Conservation (phyloP, 306 rosid genomes). For the Cucumis hystrix region DNA sequence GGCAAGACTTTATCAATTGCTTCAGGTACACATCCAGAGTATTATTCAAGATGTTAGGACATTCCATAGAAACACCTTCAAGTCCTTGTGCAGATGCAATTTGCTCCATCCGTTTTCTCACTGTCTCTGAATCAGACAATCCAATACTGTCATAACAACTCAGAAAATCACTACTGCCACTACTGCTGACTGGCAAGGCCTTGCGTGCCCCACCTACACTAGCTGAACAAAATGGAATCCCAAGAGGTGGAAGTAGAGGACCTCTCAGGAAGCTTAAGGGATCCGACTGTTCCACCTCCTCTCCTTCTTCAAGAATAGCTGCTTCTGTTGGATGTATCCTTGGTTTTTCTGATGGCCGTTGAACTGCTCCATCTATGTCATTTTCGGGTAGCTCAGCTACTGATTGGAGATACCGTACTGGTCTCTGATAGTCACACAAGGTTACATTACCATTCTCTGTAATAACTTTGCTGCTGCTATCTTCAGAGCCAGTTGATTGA, state of each 20-base stretch:
- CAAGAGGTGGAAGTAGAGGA: conserved; percentile 79
- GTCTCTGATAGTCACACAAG: conserved; percentile 78
- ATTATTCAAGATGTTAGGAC: conserved; percentile 60
- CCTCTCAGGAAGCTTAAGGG: conserved; percentile 38
- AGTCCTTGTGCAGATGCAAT: conserved; percentile 78
- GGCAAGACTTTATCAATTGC: conserved; percentile 70
- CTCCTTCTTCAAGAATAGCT: conserved; percentile 41
- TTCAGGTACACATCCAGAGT: conserved; percentile 77
- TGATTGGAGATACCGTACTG: conserved; percentile 57
- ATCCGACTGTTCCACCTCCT: conserved; percentile 53
- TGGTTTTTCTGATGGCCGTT: conserved; percentile 41
- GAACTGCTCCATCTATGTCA: conserved; percentile 38
- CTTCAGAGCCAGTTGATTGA: conserved; percentile 46
- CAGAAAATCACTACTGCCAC: conserved; percentile 36
- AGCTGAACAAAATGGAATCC: conserved; percentile 77
- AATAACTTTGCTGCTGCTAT: conserved; percentile 39
- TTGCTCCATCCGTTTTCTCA: conserved; percentile 89
- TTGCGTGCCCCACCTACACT: conserved; percentile 91
- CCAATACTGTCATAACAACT: conserved; percentile 51
- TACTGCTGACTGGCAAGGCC: conserved; percentile 37
- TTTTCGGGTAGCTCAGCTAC: conserved; percentile 71
- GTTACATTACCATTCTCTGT: conserved; percentile 59
- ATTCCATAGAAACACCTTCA: conserved; percentile 74
- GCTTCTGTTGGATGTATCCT: conserved; percentile 36
- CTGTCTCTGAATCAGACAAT: conserved; percentile 58